These are phyloP conservation scores for Podospora tetraspora DNA, from an alignment of 495 filamentous ascomycete species.

Conservation along the genomic window DNA sequence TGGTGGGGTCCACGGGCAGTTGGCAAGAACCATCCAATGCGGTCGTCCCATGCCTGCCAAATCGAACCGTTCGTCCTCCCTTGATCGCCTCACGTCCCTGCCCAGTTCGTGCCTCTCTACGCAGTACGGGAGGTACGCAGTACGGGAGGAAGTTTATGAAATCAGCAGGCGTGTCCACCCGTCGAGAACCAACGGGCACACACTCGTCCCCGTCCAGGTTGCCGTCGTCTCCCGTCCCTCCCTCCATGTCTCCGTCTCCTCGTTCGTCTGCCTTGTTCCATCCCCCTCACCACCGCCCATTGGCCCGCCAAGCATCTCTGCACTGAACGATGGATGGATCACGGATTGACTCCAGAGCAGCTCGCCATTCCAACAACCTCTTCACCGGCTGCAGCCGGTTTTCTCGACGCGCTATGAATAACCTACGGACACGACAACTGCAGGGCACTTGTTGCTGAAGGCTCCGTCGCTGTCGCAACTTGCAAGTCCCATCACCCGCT, in stretches of 20 bases:
- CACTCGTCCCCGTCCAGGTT: neutral
- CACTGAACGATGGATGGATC: neutral
- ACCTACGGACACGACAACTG: neutral
- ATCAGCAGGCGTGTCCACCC: neutral
- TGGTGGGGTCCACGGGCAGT: slow-evolving; percentile 2
- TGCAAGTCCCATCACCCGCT: neutral
- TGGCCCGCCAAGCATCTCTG: neutral
- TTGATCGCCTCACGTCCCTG: neutral
- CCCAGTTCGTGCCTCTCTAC: neutral
- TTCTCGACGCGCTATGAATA: slow-evolving; percentile 1
- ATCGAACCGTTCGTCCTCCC: neutral
- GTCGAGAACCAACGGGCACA: neutral
- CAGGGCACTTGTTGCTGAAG: neutral
- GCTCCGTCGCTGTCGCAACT: neutral
- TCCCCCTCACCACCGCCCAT: neutral
- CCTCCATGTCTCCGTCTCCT: neutral
- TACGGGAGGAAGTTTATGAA: neutral
- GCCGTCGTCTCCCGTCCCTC: neutral
- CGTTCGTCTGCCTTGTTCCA: neutral
- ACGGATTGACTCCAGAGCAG: neutral
- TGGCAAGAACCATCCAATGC: neutral
- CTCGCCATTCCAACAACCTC: neutral
- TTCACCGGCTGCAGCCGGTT: neutral
- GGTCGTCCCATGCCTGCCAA: neutral
- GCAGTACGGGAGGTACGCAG: too few species aligned